Evolutionary conservation across 2,329 filamentous ascomycete genomes (phyloP).

Genomic region (Colletotrichum sp.): DNA sequence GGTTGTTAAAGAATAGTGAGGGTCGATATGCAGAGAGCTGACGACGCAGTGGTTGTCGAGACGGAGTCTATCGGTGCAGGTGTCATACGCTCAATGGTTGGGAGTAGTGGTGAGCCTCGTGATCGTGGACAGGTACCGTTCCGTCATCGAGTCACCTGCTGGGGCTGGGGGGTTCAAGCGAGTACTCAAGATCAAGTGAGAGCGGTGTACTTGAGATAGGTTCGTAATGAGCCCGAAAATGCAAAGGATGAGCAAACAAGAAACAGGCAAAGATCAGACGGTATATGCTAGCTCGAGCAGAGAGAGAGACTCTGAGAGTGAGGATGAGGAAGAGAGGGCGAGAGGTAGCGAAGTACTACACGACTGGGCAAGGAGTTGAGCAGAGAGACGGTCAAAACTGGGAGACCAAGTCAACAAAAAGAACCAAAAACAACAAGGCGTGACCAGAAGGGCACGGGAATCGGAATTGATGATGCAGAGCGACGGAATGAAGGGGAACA

Average conservation of each 20-base stretch:
- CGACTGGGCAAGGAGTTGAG: neutral
- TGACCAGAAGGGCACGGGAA: neutral
- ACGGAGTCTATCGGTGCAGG: conserved; percentile 1
- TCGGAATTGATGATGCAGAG: conserved; percentile 13
- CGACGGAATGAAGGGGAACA: neutral
- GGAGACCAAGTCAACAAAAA: neutral
- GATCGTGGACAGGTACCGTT: conserved; percentile 14
- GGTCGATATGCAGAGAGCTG: neutral
- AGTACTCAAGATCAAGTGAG: neutral
- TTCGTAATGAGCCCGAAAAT: neutral
- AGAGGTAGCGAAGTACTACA: neutral
- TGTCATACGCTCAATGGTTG: conserved; percentile 18
- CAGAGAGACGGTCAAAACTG: neutral
- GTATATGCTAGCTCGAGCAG: neutral
- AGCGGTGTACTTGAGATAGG: neutral
- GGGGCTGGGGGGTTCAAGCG: neutral
- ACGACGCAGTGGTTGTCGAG: neutral
- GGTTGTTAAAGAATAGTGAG: neutral
- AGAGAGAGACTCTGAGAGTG: neutral
- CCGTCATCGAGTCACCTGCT: conserved; percentile 21
- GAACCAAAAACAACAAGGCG: neutral
- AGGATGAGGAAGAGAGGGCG: neutral
- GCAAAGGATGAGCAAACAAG: neutral
- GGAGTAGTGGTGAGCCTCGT: conserved; percentile 8
- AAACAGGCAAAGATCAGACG: conserved; percentile 16